Base-by-base conservation (phyloP, 2,329 filamentous ascomycete species). In the Septoria linicola region DNA sequence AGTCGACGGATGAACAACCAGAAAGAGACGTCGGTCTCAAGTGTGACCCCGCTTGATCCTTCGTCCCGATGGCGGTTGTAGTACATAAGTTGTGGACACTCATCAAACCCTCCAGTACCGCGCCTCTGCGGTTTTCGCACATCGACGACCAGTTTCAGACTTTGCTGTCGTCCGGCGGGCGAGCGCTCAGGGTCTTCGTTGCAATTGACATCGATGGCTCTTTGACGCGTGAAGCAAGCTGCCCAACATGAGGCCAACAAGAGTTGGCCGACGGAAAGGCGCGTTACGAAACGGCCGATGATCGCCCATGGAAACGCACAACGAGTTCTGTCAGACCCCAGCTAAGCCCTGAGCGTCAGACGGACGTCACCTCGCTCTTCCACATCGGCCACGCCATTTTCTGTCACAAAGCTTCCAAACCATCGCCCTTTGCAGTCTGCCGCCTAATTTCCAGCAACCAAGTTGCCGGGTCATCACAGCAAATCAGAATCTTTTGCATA, bases 401-500 rank as follows among this genome's bases (percentile, higher is more conserved):
- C 8, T 13, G 19, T 21, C 27, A 34, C 41, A 44, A 34, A 27
- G 41, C 20, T 35, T 37, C 34, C 21, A 20, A 31, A 27, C 19
- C 25, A 25, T 20, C 13, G 39, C 23, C 20, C 17, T 25, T 16
- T 40, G 11, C 36, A 31, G 31, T 41, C 45, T 21, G 20, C 45
- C 37, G 50, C 41, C 16, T 21, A 10, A 27, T 39, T 53, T 25
- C 50, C 50, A 49, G 40, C 23, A 25, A 34, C 43, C 44, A 39
- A 16, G 31, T 27, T 41, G 31, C 39, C 34, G 50, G 50, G 50
- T 44, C 50, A 17, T 7, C 19, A 27, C 16, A 36, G 39, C 43
- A 37, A 52, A 52, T 52, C 19, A 42, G 43, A 48, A 32, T 19
- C 44, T 25, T 32, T 30, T 32, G 23, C 19, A 31, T 31, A 7